Percentiles rank a stretch among this genome's conserved stretches.
Conservation (phyloP, 306 rosid species). For the Acacia crassicarpa region DNA sequence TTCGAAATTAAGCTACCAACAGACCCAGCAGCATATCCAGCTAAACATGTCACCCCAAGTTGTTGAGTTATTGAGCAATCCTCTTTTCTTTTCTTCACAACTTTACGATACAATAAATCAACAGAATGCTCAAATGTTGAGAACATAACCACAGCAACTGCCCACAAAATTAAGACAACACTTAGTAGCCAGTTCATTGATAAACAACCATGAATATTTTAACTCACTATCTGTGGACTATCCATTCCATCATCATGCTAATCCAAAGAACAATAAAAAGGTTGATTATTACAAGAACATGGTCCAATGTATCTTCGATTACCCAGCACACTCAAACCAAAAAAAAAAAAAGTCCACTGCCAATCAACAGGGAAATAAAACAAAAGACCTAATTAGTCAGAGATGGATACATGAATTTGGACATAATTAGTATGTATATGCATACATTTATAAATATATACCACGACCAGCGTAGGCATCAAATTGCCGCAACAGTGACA, state of each 20-base stretch:
- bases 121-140: slow-evolving; percentile 65
- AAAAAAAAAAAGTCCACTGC: slow-evolving; percentile 8
- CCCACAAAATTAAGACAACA: slow-evolving; percentile 23
- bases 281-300: slow-evolving; percentile 11
- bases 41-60: slow-evolving; percentile 62
- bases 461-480: slow-evolving; percentile 11
- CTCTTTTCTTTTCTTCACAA: slow-evolving; percentile 51
- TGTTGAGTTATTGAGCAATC: slow-evolving; percentile 59
- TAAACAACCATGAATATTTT: slow-evolving; percentile 6
- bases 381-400: slow-evolving; percentile 2
- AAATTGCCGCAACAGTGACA: background rate
- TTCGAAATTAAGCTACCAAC: slow-evolving; percentile 62
- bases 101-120: slow-evolving; percentile 48
- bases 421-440: background rate
- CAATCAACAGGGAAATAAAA: slow-evolving; percentile 7
- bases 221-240: slow-evolving; percentile 29
- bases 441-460: slow-evolving; percentile 7
- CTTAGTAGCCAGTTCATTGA: slow-evolving; percentile 30
- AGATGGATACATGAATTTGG: background rate
- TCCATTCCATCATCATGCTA: slow-evolving; percentile 5
- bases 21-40: slow-evolving; percentile 68
- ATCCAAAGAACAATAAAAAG: slow-evolving; percentile 6
- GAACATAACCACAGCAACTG: slow-evolving; percentile 69
- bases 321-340: slow-evolving; percentile 1
- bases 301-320: background rate